A percentile compares a stretch with the other conserved stretches of the same genome.
Conservation (phyloP, 169 alveolate species). For the Plasmodium adleri region DNA sequence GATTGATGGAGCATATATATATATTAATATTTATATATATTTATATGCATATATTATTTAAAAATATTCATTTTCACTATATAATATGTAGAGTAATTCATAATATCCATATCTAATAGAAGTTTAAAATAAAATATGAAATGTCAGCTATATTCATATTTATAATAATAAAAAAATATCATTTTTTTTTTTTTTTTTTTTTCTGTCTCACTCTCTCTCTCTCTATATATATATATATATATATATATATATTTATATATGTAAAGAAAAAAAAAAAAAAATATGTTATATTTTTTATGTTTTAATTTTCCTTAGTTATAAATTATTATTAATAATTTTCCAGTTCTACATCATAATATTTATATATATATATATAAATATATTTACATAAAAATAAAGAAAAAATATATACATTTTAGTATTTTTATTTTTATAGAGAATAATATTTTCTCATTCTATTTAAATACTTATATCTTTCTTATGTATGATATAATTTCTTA, state of each 20-base stretch:
- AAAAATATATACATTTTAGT: no score
- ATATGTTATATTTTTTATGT: not conserved
- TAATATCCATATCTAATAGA: not conserved
- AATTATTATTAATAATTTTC: no score
- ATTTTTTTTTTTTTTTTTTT: slow-evolving; percentile 32
- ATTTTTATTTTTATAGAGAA: no score
- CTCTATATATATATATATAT: not conserved
- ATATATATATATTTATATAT: not conserved
- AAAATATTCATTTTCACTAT: slow-evolving; percentile 29
- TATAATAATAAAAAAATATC: slow-evolving; percentile 32
- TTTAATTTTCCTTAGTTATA: no score
- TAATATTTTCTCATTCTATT: no score
- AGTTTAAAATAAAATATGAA: not conserved
- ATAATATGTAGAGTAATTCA: not conserved
- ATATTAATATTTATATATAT: not conserved
- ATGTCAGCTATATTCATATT: slow-evolving; percentile 63
- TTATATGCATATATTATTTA: slow-evolving; percentile 6
- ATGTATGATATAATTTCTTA: no score
- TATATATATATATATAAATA: no score
- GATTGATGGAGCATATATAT: not conserved
- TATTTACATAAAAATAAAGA: no score
- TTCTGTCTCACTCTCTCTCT: not conserved
- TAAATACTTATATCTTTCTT: no score
- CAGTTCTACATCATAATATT: no score
- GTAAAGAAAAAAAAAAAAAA: not conserved